phyloP scores from a whole-genome alignment of 768 basidiomycete genomes.

The Hebeloma cylindrosporum region DNA sequence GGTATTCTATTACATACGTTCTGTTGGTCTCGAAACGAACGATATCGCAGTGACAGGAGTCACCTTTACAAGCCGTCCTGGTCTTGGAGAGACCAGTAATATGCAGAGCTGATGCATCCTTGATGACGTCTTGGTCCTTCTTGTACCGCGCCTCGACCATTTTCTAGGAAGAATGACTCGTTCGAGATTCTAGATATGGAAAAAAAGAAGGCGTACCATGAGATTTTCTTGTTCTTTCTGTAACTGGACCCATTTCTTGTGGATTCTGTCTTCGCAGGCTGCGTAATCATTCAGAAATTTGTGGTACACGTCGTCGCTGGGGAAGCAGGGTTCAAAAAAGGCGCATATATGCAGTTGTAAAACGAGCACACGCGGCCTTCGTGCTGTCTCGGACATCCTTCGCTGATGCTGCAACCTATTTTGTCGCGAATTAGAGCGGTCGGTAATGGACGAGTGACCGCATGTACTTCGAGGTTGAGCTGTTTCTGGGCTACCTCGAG shows the following conservation, averaged over 20 bases:
- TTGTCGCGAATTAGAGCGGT: not conserved
- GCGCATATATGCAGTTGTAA: constrained; percentile 11
- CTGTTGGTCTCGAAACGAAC: not conserved
- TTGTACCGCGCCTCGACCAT: constrained; percentile 10
- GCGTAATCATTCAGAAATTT: constrained; percentile 18
- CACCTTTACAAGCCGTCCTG: constrained; percentile 17
- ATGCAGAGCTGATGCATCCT: not conserved
- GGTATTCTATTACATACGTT: constrained; percentile 7
- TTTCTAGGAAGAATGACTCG: constrained; percentile 3
- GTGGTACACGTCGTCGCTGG: constrained; percentile 18
- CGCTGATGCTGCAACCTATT: constrained; percentile 5
- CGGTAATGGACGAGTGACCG: not conserved
- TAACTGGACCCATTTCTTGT: constrained; percentile 14
- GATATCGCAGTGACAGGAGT: not conserved
- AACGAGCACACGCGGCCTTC: constrained; percentile 14
- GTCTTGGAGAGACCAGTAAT: constrained; percentile 16
- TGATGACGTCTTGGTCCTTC: constrained; percentile 12
- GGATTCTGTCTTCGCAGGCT: constrained; percentile 23
- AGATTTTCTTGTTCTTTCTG: constrained; percentile 12
- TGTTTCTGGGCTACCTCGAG: constrained; percentile 13
- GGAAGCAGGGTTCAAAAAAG: not conserved
- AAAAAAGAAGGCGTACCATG: constrained; percentile 1
- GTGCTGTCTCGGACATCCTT: constrained; percentile 12
- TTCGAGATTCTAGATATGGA: not conserved
- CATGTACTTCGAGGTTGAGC: constrained; percentile 13